These are phyloP conservation scores for Nannochloropsis salina DNA, from an alignment of 108 stramenopile species.

Conservation along the genomic window DNA sequence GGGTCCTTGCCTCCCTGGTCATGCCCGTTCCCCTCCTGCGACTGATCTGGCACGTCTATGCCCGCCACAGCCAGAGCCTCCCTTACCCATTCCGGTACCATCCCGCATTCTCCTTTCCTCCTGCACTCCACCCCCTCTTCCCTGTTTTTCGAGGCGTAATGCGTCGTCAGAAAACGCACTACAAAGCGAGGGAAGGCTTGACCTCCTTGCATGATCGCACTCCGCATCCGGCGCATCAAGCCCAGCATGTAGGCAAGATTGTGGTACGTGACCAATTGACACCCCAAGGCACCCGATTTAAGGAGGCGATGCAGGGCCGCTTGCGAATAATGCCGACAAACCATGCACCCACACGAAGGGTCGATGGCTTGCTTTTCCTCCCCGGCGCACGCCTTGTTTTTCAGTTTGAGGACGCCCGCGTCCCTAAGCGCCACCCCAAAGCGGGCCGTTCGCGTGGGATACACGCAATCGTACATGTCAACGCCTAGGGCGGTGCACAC, in stretches of 20 bases:
- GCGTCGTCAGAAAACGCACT: constrained; percentile 59
- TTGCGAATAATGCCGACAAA: constrained; percentile 67
- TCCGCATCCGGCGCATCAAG: constrained; percentile 74
- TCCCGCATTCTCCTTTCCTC: not conserved
- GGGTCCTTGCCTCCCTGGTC: no score
- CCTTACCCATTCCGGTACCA: constrained; percentile 27
- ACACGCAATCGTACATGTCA: constrained; percentile 98
- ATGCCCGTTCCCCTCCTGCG: no score
- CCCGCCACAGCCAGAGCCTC: constrained; percentile 23
- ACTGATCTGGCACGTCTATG: not conserved
- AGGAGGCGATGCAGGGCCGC: constrained; percentile 69
- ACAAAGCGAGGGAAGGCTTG: constrained; percentile 64
- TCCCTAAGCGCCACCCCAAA: constrained; percentile 84
- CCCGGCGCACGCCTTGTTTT: constrained; percentile 62
- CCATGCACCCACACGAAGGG: constrained; percentile 67
- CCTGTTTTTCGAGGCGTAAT: constrained; percentile 36
- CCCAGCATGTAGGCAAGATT: constrained; percentile 91
- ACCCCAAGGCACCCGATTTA: constrained; percentile 67
- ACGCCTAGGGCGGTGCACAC: constrained; percentile 93
- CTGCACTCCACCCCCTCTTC: not conserved
- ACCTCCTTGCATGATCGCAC: constrained; percentile 68
- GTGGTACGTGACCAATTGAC: constrained; percentile 83
- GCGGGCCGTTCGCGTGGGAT: constrained; percentile 90
- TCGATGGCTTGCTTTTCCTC: constrained; percentile 62
- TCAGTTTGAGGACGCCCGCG: constrained; percentile 68